phyloP scores from a whole-genome alignment of 2,329 filamentous ascomycete genomes.

The Aspergillus quadricinctus region DNA sequence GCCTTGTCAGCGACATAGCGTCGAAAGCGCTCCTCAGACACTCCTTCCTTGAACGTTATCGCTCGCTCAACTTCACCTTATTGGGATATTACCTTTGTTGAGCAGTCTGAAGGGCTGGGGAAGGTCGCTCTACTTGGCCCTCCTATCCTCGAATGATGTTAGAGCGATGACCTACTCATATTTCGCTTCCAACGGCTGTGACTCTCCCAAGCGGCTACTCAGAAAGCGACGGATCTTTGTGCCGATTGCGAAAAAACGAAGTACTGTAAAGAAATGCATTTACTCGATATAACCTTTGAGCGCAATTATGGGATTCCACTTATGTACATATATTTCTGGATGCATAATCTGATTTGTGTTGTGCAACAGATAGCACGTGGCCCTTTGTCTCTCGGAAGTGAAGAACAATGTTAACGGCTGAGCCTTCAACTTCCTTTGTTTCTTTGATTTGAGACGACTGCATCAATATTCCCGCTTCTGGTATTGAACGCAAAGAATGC shows the following conservation, averaged over 20 bases:
- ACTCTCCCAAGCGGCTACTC: neutral
- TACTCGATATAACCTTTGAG: neutral
- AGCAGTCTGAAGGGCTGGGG: neutral
- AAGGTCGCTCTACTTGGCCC: neutral
- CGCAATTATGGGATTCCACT: neutral
- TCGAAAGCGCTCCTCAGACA: neutral
- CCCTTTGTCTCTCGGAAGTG: neutral
- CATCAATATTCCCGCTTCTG: constrained; percentile 22
- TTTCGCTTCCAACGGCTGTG: neutral
- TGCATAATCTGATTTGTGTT: constrained; percentile 7
- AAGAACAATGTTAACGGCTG: constrained; percentile 19
- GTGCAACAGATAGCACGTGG: constrained; percentile 5
- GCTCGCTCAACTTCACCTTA: neutral
- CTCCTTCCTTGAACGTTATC: neutral
- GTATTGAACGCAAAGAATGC: neutral
- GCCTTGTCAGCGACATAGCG: neutral
- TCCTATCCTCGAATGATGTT: neutral
- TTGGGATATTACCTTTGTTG: neutral
- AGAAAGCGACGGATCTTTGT: neutral
- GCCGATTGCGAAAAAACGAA: neutral
- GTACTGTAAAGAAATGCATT: neutral
- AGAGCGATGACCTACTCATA: neutral
- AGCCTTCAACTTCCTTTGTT: constrained; percentile 12
- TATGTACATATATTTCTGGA: neutral
- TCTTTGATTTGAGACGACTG: constrained; percentile 3